A percentile compares a stretch with the other conserved stretches of the same genome.
These are phyloP conservation scores for Prunus padus DNA, from an alignment of 306 rosid species.

Conservation along the genomic window DNA sequence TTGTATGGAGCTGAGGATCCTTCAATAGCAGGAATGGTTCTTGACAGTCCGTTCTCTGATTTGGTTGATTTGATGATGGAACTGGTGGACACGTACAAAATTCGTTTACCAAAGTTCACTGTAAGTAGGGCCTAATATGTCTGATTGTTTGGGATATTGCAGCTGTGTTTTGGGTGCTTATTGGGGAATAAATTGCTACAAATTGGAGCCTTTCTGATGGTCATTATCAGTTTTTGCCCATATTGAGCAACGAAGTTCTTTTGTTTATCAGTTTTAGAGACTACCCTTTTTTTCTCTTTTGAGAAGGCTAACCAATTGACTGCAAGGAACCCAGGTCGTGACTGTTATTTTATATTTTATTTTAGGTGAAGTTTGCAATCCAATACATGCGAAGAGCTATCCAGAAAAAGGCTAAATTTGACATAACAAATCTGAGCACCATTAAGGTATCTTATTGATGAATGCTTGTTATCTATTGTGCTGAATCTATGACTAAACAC, in stretches of 20 bases:
- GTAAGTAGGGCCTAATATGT: conserved; percentile 45
- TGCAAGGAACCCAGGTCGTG: background rate
- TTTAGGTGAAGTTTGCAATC: conserved; percentile 89
- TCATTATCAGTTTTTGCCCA: background rate
- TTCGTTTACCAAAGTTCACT: conserved; percentile 90
- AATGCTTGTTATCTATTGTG: too few species aligned
- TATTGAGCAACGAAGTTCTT: conserved; percentile 1
- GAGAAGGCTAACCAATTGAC: background rate
- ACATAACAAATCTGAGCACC: conserved; percentile 78
- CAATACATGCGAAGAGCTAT: conserved; percentile 83
- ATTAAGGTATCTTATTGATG: too few species aligned
- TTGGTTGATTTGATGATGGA: conserved; percentile 99
- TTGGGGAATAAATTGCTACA: background rate
- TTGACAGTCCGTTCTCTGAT: conserved; percentile 95
- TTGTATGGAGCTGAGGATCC: conserved; percentile 98
- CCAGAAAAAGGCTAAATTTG: conserved; percentile 96
- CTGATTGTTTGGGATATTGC: background rate
- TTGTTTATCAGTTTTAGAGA: background rate
- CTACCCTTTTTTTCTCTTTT: too few species aligned
- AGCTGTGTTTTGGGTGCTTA: background rate
- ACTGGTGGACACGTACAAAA: conserved; percentile 76
- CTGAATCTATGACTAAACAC: too few species aligned
- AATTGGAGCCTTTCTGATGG: background rate
- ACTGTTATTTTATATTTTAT: conserved; percentile 6
- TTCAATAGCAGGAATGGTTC: conserved; percentile 96